Base-by-base conservation (phyloP, 1,139 yeast species). In the Candida sanyaensis region DNA sequence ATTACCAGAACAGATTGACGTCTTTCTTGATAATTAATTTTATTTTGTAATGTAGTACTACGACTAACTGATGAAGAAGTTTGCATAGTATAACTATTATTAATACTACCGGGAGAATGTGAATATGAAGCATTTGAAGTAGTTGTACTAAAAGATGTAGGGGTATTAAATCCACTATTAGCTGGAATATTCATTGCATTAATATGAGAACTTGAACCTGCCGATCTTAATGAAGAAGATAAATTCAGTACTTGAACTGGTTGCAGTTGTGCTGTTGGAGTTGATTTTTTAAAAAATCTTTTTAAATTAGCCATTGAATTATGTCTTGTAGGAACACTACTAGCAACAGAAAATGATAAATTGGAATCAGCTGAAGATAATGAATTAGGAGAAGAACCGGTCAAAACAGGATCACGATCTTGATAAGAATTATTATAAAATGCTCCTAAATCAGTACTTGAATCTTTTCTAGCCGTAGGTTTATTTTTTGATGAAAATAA, bases 291-390 rank as follows among this genome's bases (percentile, higher is more conserved):
- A 67, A 85, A 82, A 55, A 84, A 77, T 37, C 83, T 66, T 62
- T 82, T 82, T 56, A 86, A 67, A 54, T 86, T 90, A 31, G 88
- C 86, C 90, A 86, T 86, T 7, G 91, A 84, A 53, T 84, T 84
- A 57, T 86, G 91, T 53, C 80, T 64, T 8, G 75, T 60, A 11
- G 61, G 70, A 37, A 52, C 43, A 37, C 56, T 51, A 30, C 28
- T 32, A 24, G 24, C 24, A 29, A 21, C 29, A 8, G 38, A 10
- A 36, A 33, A 45, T 11, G 65, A 59, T 17, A 76, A 52, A 10
- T 48, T 33, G n/a, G 77, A 70, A 11, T 75, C 80, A 13, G 59
- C 46, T 13, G 77, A 71, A 3, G 77, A 71, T 23, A 69, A 50
- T 7, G 78, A 71, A 26, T 32, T 41, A 8, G 72, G 61, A 0